A percentile compares a stretch with the other conserved stretches of the same genome.
Evolutionary conservation across 2,329 filamentous ascomycete genomes (phyloP).

Genomic region (Massarina eburnea): DNA sequence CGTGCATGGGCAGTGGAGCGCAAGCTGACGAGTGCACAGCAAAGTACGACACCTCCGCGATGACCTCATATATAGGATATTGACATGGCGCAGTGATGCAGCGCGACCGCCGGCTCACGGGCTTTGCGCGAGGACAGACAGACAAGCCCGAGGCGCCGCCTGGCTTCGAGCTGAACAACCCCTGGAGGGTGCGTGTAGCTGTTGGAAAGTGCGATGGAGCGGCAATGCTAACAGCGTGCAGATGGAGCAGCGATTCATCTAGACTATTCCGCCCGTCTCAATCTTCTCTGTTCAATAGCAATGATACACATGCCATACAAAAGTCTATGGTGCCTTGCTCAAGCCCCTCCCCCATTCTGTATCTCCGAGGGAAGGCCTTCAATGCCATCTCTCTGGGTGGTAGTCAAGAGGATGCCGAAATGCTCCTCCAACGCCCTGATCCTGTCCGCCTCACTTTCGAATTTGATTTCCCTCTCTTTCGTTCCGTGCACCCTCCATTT

Average conservation of each 20-base stretch:
- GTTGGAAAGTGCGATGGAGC: not conserved
- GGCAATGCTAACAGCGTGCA: conserved; percentile 29
- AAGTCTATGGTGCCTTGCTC: not conserved
- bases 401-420: conserved; percentile 47
- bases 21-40: conserved; percentile 51
- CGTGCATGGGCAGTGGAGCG: conserved; percentile 11
- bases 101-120: conserved; percentile 64
- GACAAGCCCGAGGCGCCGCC: conserved; percentile 60
- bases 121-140: conserved; percentile 62
- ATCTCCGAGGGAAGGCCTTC: conserved; percentile 37
- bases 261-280: conserved; percentile 14
- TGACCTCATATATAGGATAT: conserved; percentile 34
- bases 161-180: conserved; percentile 68
- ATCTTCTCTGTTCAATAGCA: conserved; percentile 10
- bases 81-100: conserved; percentile 61
- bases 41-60: conserved; percentile 52
- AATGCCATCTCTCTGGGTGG: conserved; percentile 44
- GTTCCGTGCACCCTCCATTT: conserved; percentile 49
- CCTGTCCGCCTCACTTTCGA: conserved; percentile 48
- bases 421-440: conserved; percentile 47
- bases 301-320: conserved; percentile 4
- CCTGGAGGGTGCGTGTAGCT: conserved; percentile 61
- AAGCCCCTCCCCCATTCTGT: conserved; percentile 7
- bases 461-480: conserved; percentile 44
- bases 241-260: conserved; percentile 43